Evolutionary conservation across 345 rosid genomes (phyloP).

Genomic region (Brassica cretica): DNA sequence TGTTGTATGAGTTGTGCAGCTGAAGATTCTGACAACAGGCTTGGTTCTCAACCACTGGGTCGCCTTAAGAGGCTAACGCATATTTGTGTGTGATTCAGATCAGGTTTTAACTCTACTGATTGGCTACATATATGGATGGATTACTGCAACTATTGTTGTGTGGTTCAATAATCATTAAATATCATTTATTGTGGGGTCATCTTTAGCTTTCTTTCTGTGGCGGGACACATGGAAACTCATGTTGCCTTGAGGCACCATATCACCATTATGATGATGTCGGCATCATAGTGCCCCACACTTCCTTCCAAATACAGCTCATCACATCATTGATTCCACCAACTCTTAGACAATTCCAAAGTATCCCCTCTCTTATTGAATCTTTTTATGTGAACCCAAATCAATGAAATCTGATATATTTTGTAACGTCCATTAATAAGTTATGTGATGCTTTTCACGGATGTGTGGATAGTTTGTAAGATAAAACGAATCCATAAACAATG

Average conservation of each 20-base stretch:
- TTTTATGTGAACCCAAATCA: slow-evolving; percentile 36
- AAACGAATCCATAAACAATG: slow-evolving; percentile 17
- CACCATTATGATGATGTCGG: slow-evolving; percentile 19
- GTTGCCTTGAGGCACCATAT: slow-evolving; percentile 5
- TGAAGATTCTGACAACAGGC: slow-evolving; percentile 2
- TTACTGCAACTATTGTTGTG: slow-evolving; percentile 1
- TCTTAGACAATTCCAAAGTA: slow-evolving; percentile 10
- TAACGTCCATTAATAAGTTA: background rate
- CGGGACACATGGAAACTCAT: slow-evolving; percentile 37
- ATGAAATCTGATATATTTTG: background rate
- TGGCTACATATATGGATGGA: background rate
- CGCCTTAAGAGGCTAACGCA: background rate
- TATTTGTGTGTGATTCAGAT: slow-evolving; percentile 3
- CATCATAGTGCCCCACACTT: slow-evolving; percentile 26
- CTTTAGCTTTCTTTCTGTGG: slow-evolving; percentile 11
- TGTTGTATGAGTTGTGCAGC: slow-evolving; percentile 22
- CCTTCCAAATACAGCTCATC: slow-evolving; percentile 35
- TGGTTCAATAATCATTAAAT: slow-evolving; percentile 2
- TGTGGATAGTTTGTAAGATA: slow-evolving; percentile 5
- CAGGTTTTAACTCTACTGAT: background rate
- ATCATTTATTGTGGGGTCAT: slow-evolving; percentile 28
- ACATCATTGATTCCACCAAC: slow-evolving; percentile 30
- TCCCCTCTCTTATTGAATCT: slow-evolving; percentile 14
- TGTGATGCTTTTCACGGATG: background rate
- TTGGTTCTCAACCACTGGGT: background rate